Base-by-base conservation (phyloP, 345 rosid genomes). In the Eucalyptus microcorys region DNA sequence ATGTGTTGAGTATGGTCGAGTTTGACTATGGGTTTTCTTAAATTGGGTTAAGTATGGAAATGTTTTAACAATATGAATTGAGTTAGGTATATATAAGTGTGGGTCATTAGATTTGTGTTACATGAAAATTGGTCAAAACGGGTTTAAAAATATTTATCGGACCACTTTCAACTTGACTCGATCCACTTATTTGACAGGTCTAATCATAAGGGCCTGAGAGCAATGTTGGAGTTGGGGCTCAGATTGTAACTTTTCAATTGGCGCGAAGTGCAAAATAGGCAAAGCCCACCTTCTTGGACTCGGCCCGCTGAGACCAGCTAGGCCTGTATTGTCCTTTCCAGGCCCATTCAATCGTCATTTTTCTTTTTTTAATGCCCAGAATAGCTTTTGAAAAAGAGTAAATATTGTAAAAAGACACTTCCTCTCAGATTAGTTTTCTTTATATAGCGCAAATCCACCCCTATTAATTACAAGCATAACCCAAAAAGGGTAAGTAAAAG, bases 91-190 rank as follows among this genome's bases (percentile, higher is more conserved):
- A 24, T 9, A 55, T 55, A 9, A 4, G 30, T 9, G 22, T 0
- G 0, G 0, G 30, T 24, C 30, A 55, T 7, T 24, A 10, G 6
- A 55, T 55, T 55, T 55, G 2, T 22, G 30, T 24, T 2, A 26
- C 1, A 10, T 24, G 10, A 0, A 24, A 55, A 55, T 55, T 22
- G 6, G 0, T 55, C 61, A 10, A 55, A 55, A 55, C 0, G 0
- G 30, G 2, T 4, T 55, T 1, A 55, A 55, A 0, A 21, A 4
- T 55, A 10, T 22, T 12, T 22, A 22, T 55, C 13, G 12, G 6
- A 22, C 12, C 61, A 55, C 24, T 53, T 7, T 53, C 1, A 53
- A 53, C 5, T 21, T 53, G 1, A 0, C 12, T 53, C 27, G 5
- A 0, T 0, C 57, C 57, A 21, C 12, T 8, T 24, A 0, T 55